phyloP scores from a whole-genome alignment of 106 monocot genomes.

The Gastrodia elata region DNA sequence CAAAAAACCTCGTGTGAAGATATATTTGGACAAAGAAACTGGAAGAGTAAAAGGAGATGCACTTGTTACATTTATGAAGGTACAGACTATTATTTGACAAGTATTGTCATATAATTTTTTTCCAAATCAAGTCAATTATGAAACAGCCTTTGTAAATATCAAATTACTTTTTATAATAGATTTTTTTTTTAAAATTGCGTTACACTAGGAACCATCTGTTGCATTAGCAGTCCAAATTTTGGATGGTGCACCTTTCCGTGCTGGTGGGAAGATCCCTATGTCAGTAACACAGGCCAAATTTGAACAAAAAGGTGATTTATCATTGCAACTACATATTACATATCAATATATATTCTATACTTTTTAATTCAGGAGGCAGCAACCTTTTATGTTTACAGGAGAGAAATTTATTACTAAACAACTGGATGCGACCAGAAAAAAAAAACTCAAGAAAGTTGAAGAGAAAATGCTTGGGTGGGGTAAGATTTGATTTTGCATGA shows the following conservation, averaged over 20 bases:
- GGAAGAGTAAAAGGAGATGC: constrained; percentile 90
- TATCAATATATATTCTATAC: background rate
- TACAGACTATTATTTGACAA: constrained; percentile 11
- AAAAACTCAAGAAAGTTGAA: constrained; percentile 89
- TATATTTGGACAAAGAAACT: constrained; percentile 82
- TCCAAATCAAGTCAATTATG: background rate
- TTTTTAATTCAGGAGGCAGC: background rate
- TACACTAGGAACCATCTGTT: constrained; percentile 86
- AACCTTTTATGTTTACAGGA: constrained; percentile 29
- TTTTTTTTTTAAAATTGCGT: background rate
- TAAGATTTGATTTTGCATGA: constrained; percentile 17
- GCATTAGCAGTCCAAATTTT: constrained; percentile 81
- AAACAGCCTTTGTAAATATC: background rate
- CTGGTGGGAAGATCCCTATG: constrained; percentile 61
- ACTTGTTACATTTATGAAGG: constrained; percentile 88
- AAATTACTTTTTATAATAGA: background rate
- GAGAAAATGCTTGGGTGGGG: constrained; percentile 99
- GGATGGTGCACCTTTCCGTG: constrained; percentile 75
- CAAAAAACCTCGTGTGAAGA: constrained; percentile 85
- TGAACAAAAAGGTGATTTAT: constrained; percentile 80
- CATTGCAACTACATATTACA: background rate
- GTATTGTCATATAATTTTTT: background rate
- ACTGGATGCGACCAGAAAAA: constrained; percentile 76
- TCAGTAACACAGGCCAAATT: constrained; percentile 80
- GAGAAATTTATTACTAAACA: constrained; percentile 78